phyloP scores from a whole-genome alignment of 2,329 filamentous ascomycete genomes.

The Aspergillus eucalypticola region DNA sequence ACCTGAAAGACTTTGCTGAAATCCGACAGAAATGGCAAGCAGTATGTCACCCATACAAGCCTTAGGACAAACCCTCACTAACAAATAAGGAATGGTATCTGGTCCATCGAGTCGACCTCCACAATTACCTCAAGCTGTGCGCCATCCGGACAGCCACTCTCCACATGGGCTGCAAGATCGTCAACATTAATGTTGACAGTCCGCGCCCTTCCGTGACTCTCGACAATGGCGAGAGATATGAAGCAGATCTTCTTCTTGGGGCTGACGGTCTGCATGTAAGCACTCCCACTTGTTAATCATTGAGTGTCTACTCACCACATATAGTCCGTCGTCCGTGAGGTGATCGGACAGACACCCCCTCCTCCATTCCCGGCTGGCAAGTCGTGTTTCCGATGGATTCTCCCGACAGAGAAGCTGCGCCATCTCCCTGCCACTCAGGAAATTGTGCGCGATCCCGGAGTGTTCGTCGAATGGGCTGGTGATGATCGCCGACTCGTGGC shows the following conservation, averaged over 20 bases:
- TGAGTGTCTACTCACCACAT: background rate
- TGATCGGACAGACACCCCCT: constrained; percentile 21
- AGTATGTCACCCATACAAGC: constrained; percentile 9
- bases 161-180: constrained; percentile 25
- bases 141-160: constrained; percentile 29
- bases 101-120: constrained; percentile 47
- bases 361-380: constrained; percentile 24
- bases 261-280: constrained; percentile 30
- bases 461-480: constrained; percentile 46
- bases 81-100: constrained; percentile 31
- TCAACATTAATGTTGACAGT: constrained; percentile 15
- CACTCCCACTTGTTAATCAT: background rate
- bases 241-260: constrained; percentile 26
- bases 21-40: constrained; percentile 27
- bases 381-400: constrained; percentile 31
- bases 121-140: constrained; percentile 37
- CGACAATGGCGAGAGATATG: constrained; percentile 23
- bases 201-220: constrained; percentile 21
- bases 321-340: constrained; percentile 26
- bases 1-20: constrained; percentile 17
- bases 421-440: constrained; percentile 12
- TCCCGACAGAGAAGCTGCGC: constrained; percentile 19
- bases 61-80: background rate
- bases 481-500: constrained; percentile 47
- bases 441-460: constrained; percentile 27